Evolutionary conservation across 495 filamentous ascomycete genomes (phyloP).

Genomic region (Lophiotrema nucula): DNA sequence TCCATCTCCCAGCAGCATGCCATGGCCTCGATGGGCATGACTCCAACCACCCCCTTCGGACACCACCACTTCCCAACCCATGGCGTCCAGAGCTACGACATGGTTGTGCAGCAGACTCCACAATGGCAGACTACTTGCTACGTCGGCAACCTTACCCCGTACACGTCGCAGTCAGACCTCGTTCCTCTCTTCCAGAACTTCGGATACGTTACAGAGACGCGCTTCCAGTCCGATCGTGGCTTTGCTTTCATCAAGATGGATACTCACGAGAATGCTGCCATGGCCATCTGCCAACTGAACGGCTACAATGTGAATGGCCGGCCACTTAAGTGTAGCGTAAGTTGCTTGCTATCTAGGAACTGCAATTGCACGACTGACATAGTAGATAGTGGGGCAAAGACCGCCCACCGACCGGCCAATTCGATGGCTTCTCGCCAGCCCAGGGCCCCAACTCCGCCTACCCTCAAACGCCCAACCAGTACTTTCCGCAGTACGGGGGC

Average conservation of each 20-base stretch:
- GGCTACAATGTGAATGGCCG: constrained; percentile 97
- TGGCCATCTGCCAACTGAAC: constrained; percentile 96
- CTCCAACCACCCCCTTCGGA: constrained; percentile 91
- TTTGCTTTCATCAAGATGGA: constrained; percentile 99
- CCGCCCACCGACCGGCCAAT: constrained; percentile 82
- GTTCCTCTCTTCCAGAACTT: constrained; percentile 98
- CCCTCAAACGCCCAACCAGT: constrained; percentile 74
- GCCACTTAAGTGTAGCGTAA: constrained; percentile 96
- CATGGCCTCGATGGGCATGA: constrained; percentile 98
- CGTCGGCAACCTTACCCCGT: constrained; percentile 95
- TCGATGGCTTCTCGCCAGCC: constrained; percentile 77
- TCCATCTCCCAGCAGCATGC: constrained; percentile 97
- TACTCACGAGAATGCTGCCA: constrained; percentile 94
- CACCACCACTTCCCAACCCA: constrained; percentile 98
- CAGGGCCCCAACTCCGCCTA: constrained; percentile 62
- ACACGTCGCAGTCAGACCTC: constrained; percentile 93
- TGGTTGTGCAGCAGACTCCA: constrained; percentile 96
- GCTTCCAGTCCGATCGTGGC: constrained; percentile 95
- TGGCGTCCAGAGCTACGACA: constrained; percentile 94
- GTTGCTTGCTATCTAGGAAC: constrained; percentile 46
- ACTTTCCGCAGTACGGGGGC: constrained; percentile 86
- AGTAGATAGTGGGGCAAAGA: constrained; percentile 90
- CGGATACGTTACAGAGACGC: constrained; percentile 93
- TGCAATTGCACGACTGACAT: neutral
- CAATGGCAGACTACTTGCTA: constrained; percentile 99